These are phyloP conservation scores for Citrullus colocynthis DNA, from an alignment of 306 rosid genomes.

Conservation along the genomic window DNA sequence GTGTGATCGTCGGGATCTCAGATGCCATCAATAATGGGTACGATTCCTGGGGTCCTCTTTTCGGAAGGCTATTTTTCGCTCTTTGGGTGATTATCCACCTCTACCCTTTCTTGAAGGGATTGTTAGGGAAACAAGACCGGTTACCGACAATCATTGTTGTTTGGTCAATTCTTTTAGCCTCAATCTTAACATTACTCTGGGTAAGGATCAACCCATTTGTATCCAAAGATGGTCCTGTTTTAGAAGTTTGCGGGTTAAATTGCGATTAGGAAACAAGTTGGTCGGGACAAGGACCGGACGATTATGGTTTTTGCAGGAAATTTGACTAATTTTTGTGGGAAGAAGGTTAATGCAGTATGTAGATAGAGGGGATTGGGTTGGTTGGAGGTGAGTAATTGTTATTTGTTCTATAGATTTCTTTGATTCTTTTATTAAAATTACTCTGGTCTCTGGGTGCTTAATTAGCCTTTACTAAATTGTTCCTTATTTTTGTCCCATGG, in stretches of 20 bases:
- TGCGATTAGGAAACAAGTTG: constrained; percentile 32
- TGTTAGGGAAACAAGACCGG: constrained; percentile 70
- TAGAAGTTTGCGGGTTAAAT: constrained; percentile 78
- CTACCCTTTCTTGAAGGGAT: constrained; percentile 90
- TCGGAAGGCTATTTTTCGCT: constrained; percentile 90
- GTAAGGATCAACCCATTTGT: constrained; percentile 85
- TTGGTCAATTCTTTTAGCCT: constrained; percentile 84
- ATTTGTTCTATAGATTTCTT: constrained; percentile 41
- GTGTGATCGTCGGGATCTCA: constrained; percentile 75
- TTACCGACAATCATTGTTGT: constrained; percentile 86
- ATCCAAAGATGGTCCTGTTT: constrained; percentile 63
- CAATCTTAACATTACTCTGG: constrained; percentile 87
- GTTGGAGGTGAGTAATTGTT: constrained; percentile 37
- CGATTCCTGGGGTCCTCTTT: constrained; percentile 93
- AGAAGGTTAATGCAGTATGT: constrained; percentile 7
- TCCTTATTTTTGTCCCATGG: constrained; percentile 1
- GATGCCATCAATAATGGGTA: constrained; percentile 94
- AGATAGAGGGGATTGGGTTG: constrained; percentile 10
- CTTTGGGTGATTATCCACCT: constrained; percentile 87
- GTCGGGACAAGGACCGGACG: constrained; percentile 14
- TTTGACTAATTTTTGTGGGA: constrained; percentile 22
- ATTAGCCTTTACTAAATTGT: constrained; percentile 15
- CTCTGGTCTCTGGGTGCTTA: constrained; percentile 15
- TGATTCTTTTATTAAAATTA: constrained; percentile 66
- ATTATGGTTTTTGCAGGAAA: constrained; percentile 8